Evolutionary conservation across 169 alveolate genomes (phyloP).

Genomic region (Theileria parva): DNA sequence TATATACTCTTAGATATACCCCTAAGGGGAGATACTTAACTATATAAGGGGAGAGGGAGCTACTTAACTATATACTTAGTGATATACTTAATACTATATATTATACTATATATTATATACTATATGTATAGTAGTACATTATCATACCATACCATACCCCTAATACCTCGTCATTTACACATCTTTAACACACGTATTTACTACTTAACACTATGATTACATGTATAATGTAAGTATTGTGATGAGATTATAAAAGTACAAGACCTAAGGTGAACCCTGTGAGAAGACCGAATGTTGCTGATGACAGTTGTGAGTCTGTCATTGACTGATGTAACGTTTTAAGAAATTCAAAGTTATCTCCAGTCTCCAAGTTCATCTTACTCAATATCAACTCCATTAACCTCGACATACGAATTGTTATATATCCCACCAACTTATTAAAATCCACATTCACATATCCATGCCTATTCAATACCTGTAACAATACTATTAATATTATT

Average conservation of each 20-base stretch:
- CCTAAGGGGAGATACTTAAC: no score
- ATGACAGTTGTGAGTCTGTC: constrained; percentile 21
- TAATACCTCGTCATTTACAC: no score
- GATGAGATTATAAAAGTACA: neutral
- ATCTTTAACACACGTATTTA: no score
- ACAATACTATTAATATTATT: neutral
- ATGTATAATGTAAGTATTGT: no score
- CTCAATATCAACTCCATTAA: neutral
- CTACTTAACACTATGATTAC: no score
- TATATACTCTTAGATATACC: no score
- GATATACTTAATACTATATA: no score
- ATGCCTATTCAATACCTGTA: constrained; percentile 7
- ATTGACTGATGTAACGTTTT: neutral
- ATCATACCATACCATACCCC: no score
- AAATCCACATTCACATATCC: constrained; percentile 17
- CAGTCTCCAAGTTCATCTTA: neutral
- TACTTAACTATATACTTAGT: no score
- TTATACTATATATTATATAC: no score
- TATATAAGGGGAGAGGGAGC: no score
- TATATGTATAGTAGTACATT: no score
- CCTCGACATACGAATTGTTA: neutral
- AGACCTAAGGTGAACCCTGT: constrained; percentile 27
- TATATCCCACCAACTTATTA: neutral
- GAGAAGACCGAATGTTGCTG: constrained; percentile 15
- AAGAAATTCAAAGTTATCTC: neutral